These are phyloP conservation scores for Capronia americana DNA, from an alignment of 2,329 filamentous ascomycete genomes.

Conservation along the genomic window DNA sequence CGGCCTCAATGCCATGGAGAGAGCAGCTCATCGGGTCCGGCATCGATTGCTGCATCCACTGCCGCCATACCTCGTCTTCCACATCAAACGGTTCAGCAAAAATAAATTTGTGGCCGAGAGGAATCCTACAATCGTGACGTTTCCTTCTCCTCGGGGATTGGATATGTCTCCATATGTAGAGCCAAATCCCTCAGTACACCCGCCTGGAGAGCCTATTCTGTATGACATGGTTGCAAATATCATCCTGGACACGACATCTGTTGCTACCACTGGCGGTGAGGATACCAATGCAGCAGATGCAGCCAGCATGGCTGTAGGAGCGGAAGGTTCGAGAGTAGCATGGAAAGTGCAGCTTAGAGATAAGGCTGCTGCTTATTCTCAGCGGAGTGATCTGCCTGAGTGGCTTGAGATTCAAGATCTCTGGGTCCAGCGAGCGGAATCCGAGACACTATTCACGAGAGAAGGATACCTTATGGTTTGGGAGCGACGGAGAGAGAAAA, in stretches of 20 bases:
- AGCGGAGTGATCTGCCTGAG: slow-evolving; percentile 63
- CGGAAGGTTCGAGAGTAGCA: slow-evolving; percentile 87
- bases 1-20: slow-evolving; percentile 83
- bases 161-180: slow-evolving; percentile 92
- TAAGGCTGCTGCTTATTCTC: slow-evolving; percentile 55
- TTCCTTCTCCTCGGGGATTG: slow-evolving; percentile 79
- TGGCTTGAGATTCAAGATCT: slow-evolving; percentile 96
- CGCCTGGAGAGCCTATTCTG: slow-evolving; percentile 80
- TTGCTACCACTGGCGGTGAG: slow-evolving; percentile 65
- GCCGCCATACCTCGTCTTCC: slow-evolving; percentile 88
- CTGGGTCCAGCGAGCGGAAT: slow-evolving; percentile 87
- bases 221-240: slow-evolving; percentile 98
- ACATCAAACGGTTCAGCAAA: slow-evolving; percentile 94
- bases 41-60: slow-evolving; percentile 90
- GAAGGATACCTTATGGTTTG: slow-evolving; percentile 97
- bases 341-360: slow-evolving; percentile 94
- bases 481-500: slow-evolving; percentile 74
- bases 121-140: slow-evolving; percentile 98
- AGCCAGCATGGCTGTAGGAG: slow-evolving; percentile 70
- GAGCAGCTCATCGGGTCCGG: slow-evolving; percentile 83
- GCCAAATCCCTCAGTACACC: slow-evolving; percentile 74
- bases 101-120: slow-evolving; percentile 97
- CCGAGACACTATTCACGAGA: slow-evolving; percentile 86
- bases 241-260: slow-evolving; percentile 58
- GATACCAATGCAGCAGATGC: slow-evolving; percentile 48